Evolutionary conservation across 169 alveolate genomes (phyloP).

Genomic region (Perkinsus olseni): DNA sequence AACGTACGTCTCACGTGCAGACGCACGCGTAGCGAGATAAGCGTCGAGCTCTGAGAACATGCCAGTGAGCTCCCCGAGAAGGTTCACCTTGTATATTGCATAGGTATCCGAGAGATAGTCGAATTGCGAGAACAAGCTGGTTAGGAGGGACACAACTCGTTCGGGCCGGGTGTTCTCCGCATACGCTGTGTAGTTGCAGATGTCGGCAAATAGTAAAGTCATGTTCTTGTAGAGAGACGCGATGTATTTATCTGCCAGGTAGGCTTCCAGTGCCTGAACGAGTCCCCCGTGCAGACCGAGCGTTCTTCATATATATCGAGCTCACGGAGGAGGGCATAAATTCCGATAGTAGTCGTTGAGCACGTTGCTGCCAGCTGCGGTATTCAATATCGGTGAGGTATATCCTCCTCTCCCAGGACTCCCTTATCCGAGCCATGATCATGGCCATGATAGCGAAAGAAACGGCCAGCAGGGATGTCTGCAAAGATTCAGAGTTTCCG

Average conservation of each 20-base stretch:
- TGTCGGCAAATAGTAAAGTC: constrained; percentile 97
- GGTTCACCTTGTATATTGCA: constrained; percentile 35
- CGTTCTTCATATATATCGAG: neutral
- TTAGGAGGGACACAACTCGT: constrained; percentile 37
- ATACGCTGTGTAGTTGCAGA: constrained; percentile 93
- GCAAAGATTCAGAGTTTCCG: no score
- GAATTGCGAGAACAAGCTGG: constrained; percentile 28
- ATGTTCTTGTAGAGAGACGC: constrained; percentile 72
- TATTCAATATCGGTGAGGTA: neutral
- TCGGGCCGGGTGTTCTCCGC: constrained; percentile 45
- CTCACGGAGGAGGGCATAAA: neutral
- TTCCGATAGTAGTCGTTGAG: neutral
- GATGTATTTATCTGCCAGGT: no score
- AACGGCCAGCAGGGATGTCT: no score
- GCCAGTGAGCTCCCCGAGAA: no score
- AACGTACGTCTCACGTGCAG: no score
- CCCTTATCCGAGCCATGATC: neutral
- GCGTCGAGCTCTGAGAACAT: no score
- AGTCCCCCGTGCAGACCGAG: neutral
- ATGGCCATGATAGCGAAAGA: neutral
- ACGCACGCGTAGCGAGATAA: no score
- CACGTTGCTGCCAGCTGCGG: neutral
- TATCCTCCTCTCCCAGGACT: neutral
- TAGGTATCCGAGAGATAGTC: constrained; percentile 65
- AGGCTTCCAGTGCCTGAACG: no score